Conservation (phyloP, 2,329 filamentous ascomycete genomes). For the Botryotinia convoluta region DNA sequence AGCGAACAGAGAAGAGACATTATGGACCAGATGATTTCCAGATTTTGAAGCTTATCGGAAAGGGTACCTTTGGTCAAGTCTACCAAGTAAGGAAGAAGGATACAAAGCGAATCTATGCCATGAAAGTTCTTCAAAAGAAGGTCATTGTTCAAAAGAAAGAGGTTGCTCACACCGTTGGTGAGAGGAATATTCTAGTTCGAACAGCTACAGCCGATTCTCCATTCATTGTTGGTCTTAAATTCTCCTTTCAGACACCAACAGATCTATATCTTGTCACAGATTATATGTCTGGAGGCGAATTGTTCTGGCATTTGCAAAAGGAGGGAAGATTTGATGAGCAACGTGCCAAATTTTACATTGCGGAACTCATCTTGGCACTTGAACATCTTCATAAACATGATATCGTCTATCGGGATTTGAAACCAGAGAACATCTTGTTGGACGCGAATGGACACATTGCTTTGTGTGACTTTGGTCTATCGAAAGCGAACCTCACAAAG, state of each 20-base stretch:
- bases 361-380: conserved; percentile 90
- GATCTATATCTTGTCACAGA: conserved; percentile 98
- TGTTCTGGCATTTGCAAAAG: conserved; percentile 98
- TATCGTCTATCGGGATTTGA: conserved; percentile 95
- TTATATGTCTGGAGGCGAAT: conserved; percentile 97
- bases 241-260: conserved; percentile 96
- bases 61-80: conserved; percentile 97
- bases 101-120: conserved; percentile 92
- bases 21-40: conserved; percentile 95
- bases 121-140: conserved; percentile 99
- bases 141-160: conserved; percentile 99
- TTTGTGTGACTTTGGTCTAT: conserved; percentile 94
- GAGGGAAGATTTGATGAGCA: conserved; percentile 94
- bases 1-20: conserved; percentile 83
- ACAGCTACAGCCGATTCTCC: conserved; percentile 94
- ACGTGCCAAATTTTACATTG: conserved; percentile 97
- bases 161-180: conserved; percentile 93
- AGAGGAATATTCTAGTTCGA: conserved; percentile 93
- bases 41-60: conserved; percentile 93
- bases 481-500: conserved; percentile 94
- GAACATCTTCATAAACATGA: conserved; percentile 95
- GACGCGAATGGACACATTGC: conserved; percentile 98
- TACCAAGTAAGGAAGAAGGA: conserved; percentile 99
- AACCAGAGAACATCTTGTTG: conserved; percentile 94
- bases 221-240: conserved; percentile 97